Base-by-base conservation (phyloP, 2,329 filamentous ascomycete genomes). In the Elsinoe ampelina region DNA sequence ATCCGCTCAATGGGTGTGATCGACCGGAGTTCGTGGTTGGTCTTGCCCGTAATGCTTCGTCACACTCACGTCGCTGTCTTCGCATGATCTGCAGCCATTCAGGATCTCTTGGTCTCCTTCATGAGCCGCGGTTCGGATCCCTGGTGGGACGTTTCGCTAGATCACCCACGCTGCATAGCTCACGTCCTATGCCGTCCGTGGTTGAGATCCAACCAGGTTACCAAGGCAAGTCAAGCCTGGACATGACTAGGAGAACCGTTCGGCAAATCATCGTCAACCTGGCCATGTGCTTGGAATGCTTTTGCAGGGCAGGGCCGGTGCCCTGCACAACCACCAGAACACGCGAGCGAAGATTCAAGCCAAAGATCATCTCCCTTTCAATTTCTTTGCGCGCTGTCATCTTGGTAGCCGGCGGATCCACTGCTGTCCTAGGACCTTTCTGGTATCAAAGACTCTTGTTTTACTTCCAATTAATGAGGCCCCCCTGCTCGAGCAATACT, bases 1-100 rank as follows among this genome's bases (percentile, higher is more conserved):
- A 13, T 22, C 26, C 19, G 26, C 30, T n/a, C 32, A 34, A 26
- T n/a, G 26, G 19, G 48, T 39, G 17, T 15, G 48, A 52, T 52
- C 48, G 38, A 52, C 32, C 35, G 48, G 48, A 52, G 48, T 20
- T 39, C 26, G 48, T 52, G 48, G 48, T 52, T 52, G 48, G 48
- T 52, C 38, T 52, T 17, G 34, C 48, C 26, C 22, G 6, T 52
- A 32, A 38, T 52, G 17, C 22, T 32, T 36, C n/a, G 22, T n/a
- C n/a, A n/a, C n/a, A n/a, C n/a, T 52, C 32, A 17, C 22, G 11
- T 17, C 17, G 13, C 12, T 7, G 5, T 35, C 43, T 34, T 32
- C 22, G 3, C 36, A 13, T 48, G 43, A 48, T 48, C 22, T 20
- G 15, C 19, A 35, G 30, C 43, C 43, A 48, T 12, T 48, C n/a